Percentiles rank a stretch among this genome's conserved stretches.
phyloP scores from a whole-genome alignment of 768 basidiomycete species.

The Amanita fuliginea region DNA sequence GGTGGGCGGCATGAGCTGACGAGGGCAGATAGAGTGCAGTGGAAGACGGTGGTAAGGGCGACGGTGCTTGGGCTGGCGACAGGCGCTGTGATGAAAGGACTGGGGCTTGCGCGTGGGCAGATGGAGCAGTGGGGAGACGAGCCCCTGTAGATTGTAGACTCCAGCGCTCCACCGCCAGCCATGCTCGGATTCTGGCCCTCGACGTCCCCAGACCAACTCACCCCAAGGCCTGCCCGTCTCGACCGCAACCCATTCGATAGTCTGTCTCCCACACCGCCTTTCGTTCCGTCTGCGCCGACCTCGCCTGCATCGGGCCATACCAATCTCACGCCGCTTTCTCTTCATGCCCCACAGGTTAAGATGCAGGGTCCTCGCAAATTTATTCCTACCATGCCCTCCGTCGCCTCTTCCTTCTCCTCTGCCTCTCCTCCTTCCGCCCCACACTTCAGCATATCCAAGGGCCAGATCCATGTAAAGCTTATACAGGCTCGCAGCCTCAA shows the following conservation, averaged over 20 bases:
- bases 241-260: conserved; percentile 55
- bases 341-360: conserved; percentile 80
- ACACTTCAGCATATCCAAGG: conserved; percentile 28
- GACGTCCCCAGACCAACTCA: conserved; percentile 41
- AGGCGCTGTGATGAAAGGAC: conserved; percentile 40
- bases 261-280: conserved; percentile 11
- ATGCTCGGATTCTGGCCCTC: conserved; percentile 69
- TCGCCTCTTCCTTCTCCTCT: conserved; percentile 24
- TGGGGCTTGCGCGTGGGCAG: conserved; percentile 26
- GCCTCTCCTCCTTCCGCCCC: conserved; percentile 21
- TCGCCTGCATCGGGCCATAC: conserved; percentile 28
- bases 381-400: conserved; percentile 11
- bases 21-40: conserved; percentile 45
- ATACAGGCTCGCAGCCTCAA: conserved; percentile 83
- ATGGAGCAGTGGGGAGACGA: conserved; percentile 10
- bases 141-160: conserved; percentile 9
- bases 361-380: conserved; percentile 44
- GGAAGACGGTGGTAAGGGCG: conserved; percentile 35
- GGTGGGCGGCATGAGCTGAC: neutral
- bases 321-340: conserved; percentile 49
- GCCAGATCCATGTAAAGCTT: conserved; percentile 93
- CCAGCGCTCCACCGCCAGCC: conserved; percentile 13
- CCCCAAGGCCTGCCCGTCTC: conserved; percentile 37
- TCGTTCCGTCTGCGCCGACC: conserved; percentile 19
- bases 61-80: conserved; percentile 44